These are phyloP conservation scores for Dalechampia spathulata DNA, from an alignment of 441 rosid species.

Conservation along the genomic window DNA sequence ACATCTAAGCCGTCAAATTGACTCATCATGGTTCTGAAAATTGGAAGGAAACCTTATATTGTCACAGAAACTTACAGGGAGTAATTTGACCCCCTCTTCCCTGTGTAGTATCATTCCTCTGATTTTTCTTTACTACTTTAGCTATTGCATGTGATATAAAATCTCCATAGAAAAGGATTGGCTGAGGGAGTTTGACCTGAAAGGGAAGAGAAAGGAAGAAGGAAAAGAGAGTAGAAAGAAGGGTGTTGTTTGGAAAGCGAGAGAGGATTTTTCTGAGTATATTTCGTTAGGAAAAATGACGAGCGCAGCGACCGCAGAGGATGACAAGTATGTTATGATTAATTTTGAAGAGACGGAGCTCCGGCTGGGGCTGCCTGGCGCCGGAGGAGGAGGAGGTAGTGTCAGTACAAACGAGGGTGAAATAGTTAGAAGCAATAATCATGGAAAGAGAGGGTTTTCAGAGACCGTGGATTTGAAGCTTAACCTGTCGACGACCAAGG, in stretches of 20 bases:
- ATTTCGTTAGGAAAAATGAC: conserved; percentile 1
- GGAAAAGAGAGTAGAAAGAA: no score
- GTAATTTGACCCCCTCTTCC: conserved; percentile 18
- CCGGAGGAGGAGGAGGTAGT: conserved; percentile 13
- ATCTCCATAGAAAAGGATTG: no score
- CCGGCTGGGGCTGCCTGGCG: conserved; percentile 66
- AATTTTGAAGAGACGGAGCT: conserved; percentile 86
- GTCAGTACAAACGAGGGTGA: conserved; percentile 25
- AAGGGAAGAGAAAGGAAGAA: no score
- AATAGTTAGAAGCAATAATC: conserved; percentile 10
- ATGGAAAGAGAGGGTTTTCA: conserved; percentile 75
- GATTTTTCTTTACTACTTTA: conserved; percentile 9
- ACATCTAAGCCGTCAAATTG: conserved; percentile 33
- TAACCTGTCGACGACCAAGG: conserved; percentile 50
- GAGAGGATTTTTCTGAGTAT: neutral
- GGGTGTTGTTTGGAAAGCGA: neutral
- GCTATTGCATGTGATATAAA: neutral
- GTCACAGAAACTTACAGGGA: no score
- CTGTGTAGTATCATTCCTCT: neutral
- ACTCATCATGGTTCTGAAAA: no score
- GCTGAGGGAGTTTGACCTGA: no score
- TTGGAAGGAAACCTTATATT: no score
- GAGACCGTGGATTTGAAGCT: conserved; percentile 88
- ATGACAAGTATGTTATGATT: conserved; percentile 32
- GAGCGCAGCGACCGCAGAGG: conserved; percentile 12